Evolutionary conservation across 2,329 filamentous ascomycete genomes (phyloP).

Genomic region (Fusarium musae): DNA sequence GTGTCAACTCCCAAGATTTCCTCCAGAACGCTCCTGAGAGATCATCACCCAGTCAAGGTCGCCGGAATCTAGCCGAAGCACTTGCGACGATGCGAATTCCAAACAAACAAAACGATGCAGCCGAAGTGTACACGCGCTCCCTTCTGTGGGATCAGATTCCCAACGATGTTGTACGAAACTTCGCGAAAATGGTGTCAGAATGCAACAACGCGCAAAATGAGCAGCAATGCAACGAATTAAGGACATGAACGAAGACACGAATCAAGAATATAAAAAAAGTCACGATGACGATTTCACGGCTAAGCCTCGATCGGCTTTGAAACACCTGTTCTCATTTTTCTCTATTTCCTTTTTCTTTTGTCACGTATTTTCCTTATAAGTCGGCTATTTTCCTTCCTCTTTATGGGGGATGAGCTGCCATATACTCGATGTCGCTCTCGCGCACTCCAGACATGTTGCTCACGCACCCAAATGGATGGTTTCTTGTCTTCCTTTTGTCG

Average conservation of each 20-base stretch:
- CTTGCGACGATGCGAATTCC: slow-evolving; percentile 80
- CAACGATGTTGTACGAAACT: slow-evolving; percentile 88
- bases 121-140: slow-evolving; percentile 92
- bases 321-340: slow-evolving; percentile 23
- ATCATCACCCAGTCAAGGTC: slow-evolving; percentile 67
- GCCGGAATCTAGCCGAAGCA: slow-evolving; percentile 82
- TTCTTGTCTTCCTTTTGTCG: slow-evolving; percentile 49
- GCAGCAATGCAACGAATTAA: slow-evolving; percentile 57
- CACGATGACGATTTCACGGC: slow-evolving; percentile 51
- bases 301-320: slow-evolving; percentile 31
- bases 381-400: slow-evolving; percentile 41
- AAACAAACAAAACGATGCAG: slow-evolving; percentile 74
- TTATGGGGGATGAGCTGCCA: slow-evolving; percentile 42
- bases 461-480: slow-evolving; percentile 58
- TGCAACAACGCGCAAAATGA: slow-evolving; percentile 64
- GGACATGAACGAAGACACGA: slow-evolving; percentile 52
- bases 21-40: slow-evolving; percentile 66
- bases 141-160: slow-evolving; percentile 96
- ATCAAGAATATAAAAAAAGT: slow-evolving; percentile 43
- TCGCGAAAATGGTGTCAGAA: slow-evolving; percentile 89
- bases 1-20: slow-evolving; percentile 75
- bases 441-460: slow-evolving; percentile 59
- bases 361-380: slow-evolving; percentile 35
- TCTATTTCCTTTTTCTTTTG: slow-evolving; percentile 26
- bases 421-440: slow-evolving; percentile 49